phyloP scores from a whole-genome alignment of 2,329 filamentous ascomycete species.

The Fusarium annulatum region DNA sequence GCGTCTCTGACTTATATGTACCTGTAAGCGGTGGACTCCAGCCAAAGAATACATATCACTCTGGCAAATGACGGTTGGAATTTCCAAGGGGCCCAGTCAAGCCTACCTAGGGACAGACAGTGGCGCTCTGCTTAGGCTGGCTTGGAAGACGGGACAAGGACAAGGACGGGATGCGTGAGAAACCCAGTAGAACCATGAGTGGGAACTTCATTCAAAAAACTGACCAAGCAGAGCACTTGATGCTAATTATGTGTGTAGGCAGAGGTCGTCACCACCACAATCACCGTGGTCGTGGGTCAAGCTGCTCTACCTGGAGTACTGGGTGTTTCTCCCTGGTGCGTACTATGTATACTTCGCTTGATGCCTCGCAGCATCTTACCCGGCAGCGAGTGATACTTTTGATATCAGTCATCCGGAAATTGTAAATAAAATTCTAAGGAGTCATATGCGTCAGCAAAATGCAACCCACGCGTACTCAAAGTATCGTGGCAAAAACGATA shows the following conservation, averaged over 20 bases:
- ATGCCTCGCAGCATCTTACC: constrained; percentile 12
- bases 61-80: constrained; percentile 28
- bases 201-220: constrained; percentile 28
- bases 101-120: constrained; percentile 3
- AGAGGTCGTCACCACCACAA: constrained; percentile 35
- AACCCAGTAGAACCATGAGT: constrained; percentile 30
- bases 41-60: constrained; percentile 14
- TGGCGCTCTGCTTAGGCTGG: constrained; percentile 19
- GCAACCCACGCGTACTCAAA: background rate
- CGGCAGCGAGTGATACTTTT: background rate
- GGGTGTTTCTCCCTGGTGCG: background rate
- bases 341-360: constrained; percentile 8
- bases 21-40: background rate
- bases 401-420: background rate
- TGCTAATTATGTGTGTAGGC: constrained; percentile 8
- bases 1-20: background rate
- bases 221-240: constrained; percentile 20
- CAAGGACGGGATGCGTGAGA: constrained; percentile 27
- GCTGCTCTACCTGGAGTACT: constrained; percentile 8
- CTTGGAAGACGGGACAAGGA: constrained; percentile 12
- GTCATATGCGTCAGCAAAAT: constrained; percentile 1
- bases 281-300: constrained; percentile 33
- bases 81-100: constrained; percentile 2
- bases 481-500: background rate
- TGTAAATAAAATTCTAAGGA: background rate